Evolutionary conservation across 352 stramenopile genomes (phyloP).

Genomic region (Pythium coloratum): DNA sequence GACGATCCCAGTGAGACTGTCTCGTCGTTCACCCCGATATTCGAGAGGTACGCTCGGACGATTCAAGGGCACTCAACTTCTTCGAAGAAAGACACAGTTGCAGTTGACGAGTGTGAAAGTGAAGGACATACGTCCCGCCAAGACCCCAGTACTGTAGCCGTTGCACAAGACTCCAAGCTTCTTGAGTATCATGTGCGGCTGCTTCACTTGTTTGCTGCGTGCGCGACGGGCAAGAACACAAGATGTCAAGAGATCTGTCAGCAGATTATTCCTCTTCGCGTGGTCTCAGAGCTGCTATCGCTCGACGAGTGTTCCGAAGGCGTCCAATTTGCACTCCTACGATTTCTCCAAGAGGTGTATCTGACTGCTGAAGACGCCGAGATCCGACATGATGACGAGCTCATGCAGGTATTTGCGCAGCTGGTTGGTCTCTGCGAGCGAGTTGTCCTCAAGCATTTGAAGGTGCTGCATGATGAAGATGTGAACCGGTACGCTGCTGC

Average conservation of each 20-base stretch:
- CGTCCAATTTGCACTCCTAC: constrained; percentile 47
- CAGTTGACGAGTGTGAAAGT: background rate
- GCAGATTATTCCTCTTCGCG: constrained; percentile 52
- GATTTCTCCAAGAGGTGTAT: constrained; percentile 61
- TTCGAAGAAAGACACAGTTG: background rate
- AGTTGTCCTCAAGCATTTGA: constrained; percentile 37
- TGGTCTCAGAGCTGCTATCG: constrained; percentile 40
- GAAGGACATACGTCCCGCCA: background rate
- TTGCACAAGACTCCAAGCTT: constrained; percentile 27
- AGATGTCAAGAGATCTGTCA: constrained; percentile 68
- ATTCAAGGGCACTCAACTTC: background rate
- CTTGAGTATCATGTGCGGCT: constrained; percentile 61
- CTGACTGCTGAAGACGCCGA: constrained; percentile 60
- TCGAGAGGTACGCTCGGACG: constrained; percentile 26
- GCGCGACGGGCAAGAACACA: constrained; percentile 59
- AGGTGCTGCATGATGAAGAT: constrained; percentile 45
- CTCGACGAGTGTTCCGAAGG: constrained; percentile 48
- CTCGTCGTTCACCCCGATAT: constrained; percentile 34
- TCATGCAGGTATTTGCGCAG: constrained; percentile 35
- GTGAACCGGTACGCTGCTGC: constrained; percentile 41
- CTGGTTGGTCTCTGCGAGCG: constrained; percentile 37
- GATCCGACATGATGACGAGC: constrained; percentile 38
- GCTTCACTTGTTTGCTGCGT: constrained; percentile 62
- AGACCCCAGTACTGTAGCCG: background rate
- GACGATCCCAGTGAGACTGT: constrained; percentile 38